Conservation (phyloP, 2,329 filamentous ascomycete species). For the Verticillium zaregamsianum region DNA sequence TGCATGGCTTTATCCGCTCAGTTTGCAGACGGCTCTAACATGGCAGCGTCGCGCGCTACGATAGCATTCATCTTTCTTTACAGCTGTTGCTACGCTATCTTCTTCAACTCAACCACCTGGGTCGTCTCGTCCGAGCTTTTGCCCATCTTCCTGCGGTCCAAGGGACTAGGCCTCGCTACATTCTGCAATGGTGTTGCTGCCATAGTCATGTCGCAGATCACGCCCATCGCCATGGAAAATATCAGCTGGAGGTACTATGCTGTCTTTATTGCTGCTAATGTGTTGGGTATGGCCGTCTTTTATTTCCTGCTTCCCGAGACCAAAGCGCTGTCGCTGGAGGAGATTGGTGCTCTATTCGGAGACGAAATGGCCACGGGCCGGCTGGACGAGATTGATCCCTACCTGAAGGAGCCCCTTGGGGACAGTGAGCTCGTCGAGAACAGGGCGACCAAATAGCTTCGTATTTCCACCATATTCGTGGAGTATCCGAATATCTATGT, state of each 20-base stretch:
- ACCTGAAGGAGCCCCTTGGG: too few species aligned
- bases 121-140: not conserved
- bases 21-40: not conserved
- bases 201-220: slow-evolving; percentile 16
- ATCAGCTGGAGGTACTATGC: slow-evolving; percentile 39
- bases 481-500: not conserved
- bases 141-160: not conserved
- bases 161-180: not conserved
- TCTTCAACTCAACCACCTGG: not conserved
- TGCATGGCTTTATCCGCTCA: not conserved
- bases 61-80: not conserved
- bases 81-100: not conserved
- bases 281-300: not conserved
- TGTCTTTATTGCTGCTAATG: slow-evolving; percentile 28
- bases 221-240: slow-evolving; percentile 34
- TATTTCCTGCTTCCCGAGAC: too few species aligned
- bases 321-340: too few species aligned
- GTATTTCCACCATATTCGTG: too few species aligned
- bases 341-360: too few species aligned
- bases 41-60: not conserved
- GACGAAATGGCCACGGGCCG: too few species aligned
- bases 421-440: too few species aligned
- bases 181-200: not conserved
- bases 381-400: too few species aligned
- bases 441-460: too few species aligned